Base-by-base conservation (phyloP, 2,329 filamentous ascomycete species). In the Aurifilum marmelostoma region DNA sequence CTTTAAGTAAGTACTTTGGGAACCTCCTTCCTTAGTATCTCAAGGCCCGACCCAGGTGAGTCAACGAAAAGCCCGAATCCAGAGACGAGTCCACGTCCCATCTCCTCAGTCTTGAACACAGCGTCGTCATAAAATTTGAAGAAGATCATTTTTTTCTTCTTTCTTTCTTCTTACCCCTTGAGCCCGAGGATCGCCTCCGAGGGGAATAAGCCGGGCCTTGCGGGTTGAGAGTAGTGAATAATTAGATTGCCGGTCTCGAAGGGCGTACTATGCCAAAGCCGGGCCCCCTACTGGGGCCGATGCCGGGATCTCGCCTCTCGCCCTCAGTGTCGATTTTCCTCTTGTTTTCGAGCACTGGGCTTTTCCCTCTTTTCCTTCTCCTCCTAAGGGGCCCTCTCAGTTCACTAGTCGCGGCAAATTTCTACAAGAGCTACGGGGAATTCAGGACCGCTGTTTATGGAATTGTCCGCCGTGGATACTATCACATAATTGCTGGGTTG, bases 131-230 rank as follows among this genome's bases (percentile, higher is more conserved):
- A 7, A 8, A n/a, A 21, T 8, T 47, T 47, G 43, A 47, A 47
- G 43, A 47, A 8, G 21, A 7, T 21, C 41, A 43, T 43, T 21
- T 43, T 43, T 43, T 21, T 43, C 1, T 34, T 34, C 8, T 21
- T 43, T 18, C 21, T 1, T 54, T 16, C 29, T 27, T 12, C 29
- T 27, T 16, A 3, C 6, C 2, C 1, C 9, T 54, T 54, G 29
- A 59, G 27, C 16, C 56, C 56, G 56, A 59, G 3, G 21, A 37
- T 37, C 52, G 52, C 14, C 29, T 29, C 52, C 24, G 52, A 56
- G 52, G 24, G 61, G 18, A 63, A 63, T 50, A 63, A 63, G 39
- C 24, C 61, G 61, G 61, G 16, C 11, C n/a, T 63, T 41, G 7
- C 27, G 11, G 24, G 7, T 12, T 18, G 21, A n/a, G 18, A 47